phyloP scores from a whole-genome alignment of 371 early-diverging fungal genomes.

The Entomophthora muscae region DNA sequence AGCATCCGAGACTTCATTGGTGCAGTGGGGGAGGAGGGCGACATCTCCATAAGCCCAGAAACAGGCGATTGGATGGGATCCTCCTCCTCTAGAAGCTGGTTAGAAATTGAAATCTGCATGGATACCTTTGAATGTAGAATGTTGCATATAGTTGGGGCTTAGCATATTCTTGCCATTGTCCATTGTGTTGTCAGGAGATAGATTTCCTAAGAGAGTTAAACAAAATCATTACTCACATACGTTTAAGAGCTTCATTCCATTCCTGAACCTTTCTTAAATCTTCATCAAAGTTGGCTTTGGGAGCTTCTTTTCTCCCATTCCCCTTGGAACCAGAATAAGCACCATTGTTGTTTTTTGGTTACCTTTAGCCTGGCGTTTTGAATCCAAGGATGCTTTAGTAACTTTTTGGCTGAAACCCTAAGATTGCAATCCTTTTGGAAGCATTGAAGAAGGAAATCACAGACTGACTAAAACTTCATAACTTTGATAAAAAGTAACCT shows the following conservation, averaged over 20 bases:
- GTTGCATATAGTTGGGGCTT: conserved; percentile 3
- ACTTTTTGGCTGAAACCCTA: conserved; percentile 45
- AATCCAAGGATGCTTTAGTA: conserved; percentile 62
- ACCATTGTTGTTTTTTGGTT: not conserved
- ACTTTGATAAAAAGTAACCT: conserved; percentile 3
- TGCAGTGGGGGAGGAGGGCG: not conserved
- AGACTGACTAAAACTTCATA: conserved; percentile 26
- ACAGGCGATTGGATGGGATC: too few relatives aligned
- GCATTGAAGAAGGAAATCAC: conserved; percentile 56
- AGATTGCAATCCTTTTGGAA: conserved; percentile 62
- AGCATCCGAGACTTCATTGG: conserved; percentile 2
- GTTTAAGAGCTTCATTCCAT: conserved; percentile 20
- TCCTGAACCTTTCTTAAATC: conserved; percentile 18
- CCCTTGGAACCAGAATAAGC: not conserved
- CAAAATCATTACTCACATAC: not conserved
- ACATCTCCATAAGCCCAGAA: conserved; percentile 6
- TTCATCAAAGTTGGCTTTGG: conserved; percentile 13
- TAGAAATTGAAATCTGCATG: not conserved
- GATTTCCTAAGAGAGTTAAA: not conserved
- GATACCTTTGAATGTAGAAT: not conserved
- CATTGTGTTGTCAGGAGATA: not conserved
- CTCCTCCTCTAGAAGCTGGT: not conserved
- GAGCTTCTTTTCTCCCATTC: not conserved
- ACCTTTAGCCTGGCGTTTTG: conserved; percentile 4
- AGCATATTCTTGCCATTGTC: not conserved